A percentile compares a stretch with the other conserved stretches of the same genome.
Evolutionary conservation across 345 rosid species (phyloP).

Genomic region (Barbarea vulgaris): DNA sequence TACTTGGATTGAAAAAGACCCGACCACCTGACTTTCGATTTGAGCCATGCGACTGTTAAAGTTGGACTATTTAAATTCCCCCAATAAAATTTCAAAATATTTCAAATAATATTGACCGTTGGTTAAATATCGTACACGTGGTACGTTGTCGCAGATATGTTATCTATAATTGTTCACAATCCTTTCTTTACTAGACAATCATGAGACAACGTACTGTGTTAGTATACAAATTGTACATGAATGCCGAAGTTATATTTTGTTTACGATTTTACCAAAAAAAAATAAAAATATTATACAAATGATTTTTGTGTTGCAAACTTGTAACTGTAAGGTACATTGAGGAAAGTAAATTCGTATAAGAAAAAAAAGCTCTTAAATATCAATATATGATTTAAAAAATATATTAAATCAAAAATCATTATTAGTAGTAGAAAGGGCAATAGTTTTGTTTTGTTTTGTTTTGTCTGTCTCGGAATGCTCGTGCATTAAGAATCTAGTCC

Average conservation of each 20-base stretch:
- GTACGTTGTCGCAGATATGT: not conserved
- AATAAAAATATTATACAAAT: not conserved
- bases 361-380: not conserved
- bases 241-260: not conserved
- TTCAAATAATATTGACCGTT: constrained; percentile 17
- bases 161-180: not conserved
- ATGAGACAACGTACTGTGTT: not conserved
- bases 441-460: no score
- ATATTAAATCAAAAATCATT: not conserved
- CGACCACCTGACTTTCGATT: not conserved
- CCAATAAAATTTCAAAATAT: not conserved
- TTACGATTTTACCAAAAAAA: not conserved
- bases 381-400: not conserved
- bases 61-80: not conserved
- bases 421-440: not conserved
- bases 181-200: constrained; percentile 8
- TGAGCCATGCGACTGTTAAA: constrained; percentile 1
- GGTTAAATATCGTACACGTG: constrained; percentile 32
- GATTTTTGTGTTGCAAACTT: not conserved
- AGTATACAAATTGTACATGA: not conserved
- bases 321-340: not conserved
- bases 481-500: constrained; percentile 37
- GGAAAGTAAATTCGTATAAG: not conserved
- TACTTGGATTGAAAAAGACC: constrained; percentile 8
- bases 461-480: not conserved